Evolutionary conservation across 345 rosid genomes (phyloP), one percentile per base, ranked within the genome.

Genomic region (Kandelia obovata): DNA sequence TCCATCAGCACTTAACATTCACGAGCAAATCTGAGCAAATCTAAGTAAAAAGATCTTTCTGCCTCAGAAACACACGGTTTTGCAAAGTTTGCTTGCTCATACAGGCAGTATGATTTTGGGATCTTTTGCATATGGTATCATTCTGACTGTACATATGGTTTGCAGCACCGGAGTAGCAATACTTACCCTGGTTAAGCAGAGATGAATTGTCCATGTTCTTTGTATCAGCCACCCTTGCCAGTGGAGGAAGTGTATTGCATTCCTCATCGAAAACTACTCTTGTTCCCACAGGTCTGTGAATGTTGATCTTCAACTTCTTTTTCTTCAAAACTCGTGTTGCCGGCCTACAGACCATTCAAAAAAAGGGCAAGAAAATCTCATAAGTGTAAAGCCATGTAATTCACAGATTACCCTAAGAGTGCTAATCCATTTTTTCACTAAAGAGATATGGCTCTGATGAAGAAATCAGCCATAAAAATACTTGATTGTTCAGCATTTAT

Each of bases 221-320:
- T 47, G 78, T 60, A 56, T 80, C 91, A 69, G 92, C 98, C 68
- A 94, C 62, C 75, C 79, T 80, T 62, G 98, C 96, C 49, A 92
- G 84, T 13, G 99, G 97, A 66, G 93, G 86, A 65, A 83, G 80
- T 7, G 96, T 63, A 47, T 89, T 88, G 71, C 97, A 96, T 72
- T 88, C 88, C 66, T 95, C 97, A 59, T 95, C 96, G 56, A 89
- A 90, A 77, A 88, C 89, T 59, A 85, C 84, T 75, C 93, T 82
- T 23, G 89, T 71, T 66, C 99, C 99, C 26, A 69, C 76, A 37
- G 96, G 97, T 70, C 95, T 89, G 73, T 95, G 84, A 28, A 77
- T 79, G 68, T 87, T 92, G 74, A 94, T 94, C 87, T 88, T 94
- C 74, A 92, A 83, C 82, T 88, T 92, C 79, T 88, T 94, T 81